Evolutionary conservation across 1,284 basidiomycete genomes (phyloP).

Genomic region (Ganoderma lucidum): DNA sequence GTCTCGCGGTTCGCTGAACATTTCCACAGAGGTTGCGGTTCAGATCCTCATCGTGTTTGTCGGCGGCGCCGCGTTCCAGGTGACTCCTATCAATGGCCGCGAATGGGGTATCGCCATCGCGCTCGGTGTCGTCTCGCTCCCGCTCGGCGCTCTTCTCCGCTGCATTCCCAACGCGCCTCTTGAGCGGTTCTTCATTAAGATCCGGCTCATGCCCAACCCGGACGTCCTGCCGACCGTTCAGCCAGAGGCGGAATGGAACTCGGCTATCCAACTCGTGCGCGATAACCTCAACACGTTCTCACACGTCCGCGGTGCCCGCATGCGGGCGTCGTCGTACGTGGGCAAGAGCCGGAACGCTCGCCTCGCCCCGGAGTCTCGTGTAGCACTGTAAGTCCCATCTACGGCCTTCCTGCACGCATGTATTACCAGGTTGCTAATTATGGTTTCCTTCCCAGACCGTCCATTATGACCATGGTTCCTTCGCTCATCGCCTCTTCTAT

Average conservation of each 20-base stretch:
- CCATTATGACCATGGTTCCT: slow-evolving; percentile 89
- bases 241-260: slow-evolving; percentile 75
- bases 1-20: slow-evolving; percentile 18
- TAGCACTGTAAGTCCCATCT: slow-evolving; percentile 40
- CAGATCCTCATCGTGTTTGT: slow-evolving; percentile 93
- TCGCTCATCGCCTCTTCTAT: slow-evolving; percentile 87
- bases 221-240: slow-evolving; percentile 71
- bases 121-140: slow-evolving; percentile 88
- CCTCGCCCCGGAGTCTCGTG: slow-evolving; percentile 54
- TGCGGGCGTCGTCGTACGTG: slow-evolving; percentile 85
- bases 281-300: slow-evolving; percentile 88
- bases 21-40: slow-evolving; percentile 76
- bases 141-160: slow-evolving; percentile 87
- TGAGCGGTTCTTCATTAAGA: slow-evolving; percentile 72
- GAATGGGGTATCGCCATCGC: slow-evolving; percentile 96
- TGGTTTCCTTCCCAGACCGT: slow-evolving; percentile 52
- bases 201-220: slow-evolving; percentile 74
- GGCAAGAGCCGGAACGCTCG: slow-evolving; percentile 75
- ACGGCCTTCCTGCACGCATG: background rate
- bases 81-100: slow-evolving; percentile 78
- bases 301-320: slow-evolving; percentile 85
- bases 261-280: slow-evolving; percentile 78
- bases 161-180: slow-evolving; percentile 85
- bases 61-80: slow-evolving; percentile 92
- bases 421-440: slow-evolving; percentile 28